Conservation (phyloP, 208 protist species). For the Phytomonas francai region DNA sequence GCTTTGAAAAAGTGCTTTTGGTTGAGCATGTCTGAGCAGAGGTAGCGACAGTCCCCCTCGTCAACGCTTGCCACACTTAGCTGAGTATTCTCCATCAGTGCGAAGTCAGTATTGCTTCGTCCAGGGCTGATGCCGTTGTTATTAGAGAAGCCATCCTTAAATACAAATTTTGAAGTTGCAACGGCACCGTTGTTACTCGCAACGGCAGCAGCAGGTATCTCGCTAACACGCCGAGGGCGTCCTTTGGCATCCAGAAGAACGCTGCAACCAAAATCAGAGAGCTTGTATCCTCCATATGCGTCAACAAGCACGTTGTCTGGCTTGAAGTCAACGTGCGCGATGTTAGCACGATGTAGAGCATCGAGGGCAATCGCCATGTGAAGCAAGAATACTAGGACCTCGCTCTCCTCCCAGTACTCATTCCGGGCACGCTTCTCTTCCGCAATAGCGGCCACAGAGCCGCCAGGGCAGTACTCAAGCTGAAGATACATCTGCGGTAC, state of each 20-base stretch:
- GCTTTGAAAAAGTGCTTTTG: conserved; percentile 69
- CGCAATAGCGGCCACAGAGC: conserved; percentile 56
- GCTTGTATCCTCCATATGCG: conserved; percentile 57
- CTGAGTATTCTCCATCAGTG: conserved; percentile 23
- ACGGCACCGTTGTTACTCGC: not conserved
- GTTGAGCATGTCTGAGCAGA: conserved; percentile 89
- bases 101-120: not conserved
- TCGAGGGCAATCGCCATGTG: conserved; percentile 86
- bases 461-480: conserved; percentile 80
- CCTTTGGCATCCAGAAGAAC: conserved; percentile 56
- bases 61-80: conserved; percentile 72
- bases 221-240: conserved; percentile 19
- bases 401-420: conserved; percentile 57
- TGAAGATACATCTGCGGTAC: conserved; percentile 69
- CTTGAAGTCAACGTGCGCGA: conserved; percentile 92
- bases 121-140: not conserved
- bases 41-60: conserved; percentile 88
- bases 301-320: conserved; percentile 91
- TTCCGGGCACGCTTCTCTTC: conserved; percentile 26
- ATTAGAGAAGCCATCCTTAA: not conserved
- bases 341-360: conserved; percentile 67
- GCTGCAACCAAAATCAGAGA: conserved; percentile 91
- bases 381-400: conserved; percentile 66
- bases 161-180: not conserved
- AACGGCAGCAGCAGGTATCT: not conserved